A percentile compares a stretch with the other conserved stretches of the same genome.
phyloP scores from a whole-genome alignment of 2,329 filamentous ascomycete species.

The Bertia moriformis region DNA sequence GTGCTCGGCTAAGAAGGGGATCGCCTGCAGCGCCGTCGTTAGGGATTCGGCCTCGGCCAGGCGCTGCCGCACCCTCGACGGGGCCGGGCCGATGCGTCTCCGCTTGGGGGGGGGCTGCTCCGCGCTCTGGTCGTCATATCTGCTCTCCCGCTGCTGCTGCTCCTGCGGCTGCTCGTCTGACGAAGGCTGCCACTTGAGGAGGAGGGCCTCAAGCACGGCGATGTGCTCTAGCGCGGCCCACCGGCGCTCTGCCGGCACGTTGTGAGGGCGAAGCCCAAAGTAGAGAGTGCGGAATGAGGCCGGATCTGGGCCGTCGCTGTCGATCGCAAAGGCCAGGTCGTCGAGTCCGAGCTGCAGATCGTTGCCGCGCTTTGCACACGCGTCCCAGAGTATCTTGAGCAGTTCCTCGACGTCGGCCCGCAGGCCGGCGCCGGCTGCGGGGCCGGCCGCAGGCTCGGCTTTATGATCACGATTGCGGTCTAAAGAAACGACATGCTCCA shows the following conservation, averaged over 20 bases:
- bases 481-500: conserved; percentile 43
- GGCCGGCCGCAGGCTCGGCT: too few relatives aligned
- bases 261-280: conserved; percentile 38
- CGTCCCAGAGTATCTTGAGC: conserved; percentile 55
- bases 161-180: conserved; percentile 4
- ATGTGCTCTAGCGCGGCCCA: conserved; percentile 46
- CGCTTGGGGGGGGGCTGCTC: conserved; percentile 35
- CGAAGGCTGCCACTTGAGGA: conserved; percentile 20
- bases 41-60: too few relatives aligned
- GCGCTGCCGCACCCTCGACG: conserved; percentile 34
- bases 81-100: conserved; percentile 24
- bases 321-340: conserved; percentile 48
- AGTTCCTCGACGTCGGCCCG: conserved; percentile 45
- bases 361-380: conserved; percentile 62
- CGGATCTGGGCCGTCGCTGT: conserved; percentile 22
- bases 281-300: conserved; percentile 29
- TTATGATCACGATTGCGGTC: too few relatives aligned
- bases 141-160: conserved; percentile 4
- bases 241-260: conserved; percentile 37
- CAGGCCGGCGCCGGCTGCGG: conserved; percentile 22
- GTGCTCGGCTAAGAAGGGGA: conserved; percentile 46
- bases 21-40: conserved; percentile 37
- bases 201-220: conserved; percentile 38
- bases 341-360: conserved; percentile 64
- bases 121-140: conserved; percentile 8